Evolutionary conservation across 2,329 filamentous ascomycete species (phyloP), one percentile per base, ranked within the genome.

Genomic region (Curvularia sp.): DNA sequence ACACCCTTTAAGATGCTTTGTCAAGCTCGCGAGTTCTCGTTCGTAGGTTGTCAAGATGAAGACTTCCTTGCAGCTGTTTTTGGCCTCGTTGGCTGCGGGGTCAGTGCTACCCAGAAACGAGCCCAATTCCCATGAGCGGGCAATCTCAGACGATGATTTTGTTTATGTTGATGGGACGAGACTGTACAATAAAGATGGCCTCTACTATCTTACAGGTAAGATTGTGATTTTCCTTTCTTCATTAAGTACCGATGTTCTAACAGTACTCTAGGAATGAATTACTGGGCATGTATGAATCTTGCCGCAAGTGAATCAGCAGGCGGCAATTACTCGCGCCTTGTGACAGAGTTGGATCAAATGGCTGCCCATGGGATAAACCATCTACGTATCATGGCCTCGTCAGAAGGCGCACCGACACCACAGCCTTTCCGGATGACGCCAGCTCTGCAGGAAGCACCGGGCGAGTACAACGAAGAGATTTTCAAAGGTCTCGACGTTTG

Each of bases 261-360:
- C 13, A 15, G 2, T 4, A 5, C 3, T 12, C 4, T 8, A 73
- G 70, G 77, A 62, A 55, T 78, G 43, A 79, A 79, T 49, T 79
- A 79, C 63, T 79, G 77, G 77, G 72, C 76, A 28, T 79, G 77
- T 53, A 73, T 79, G 70, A 79, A 79, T 50, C 56, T 78, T 15
- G 77, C 77, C 3, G 75, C 77, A 30, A 67, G 73, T 27, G 66
- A 65, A 2, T 70, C 72, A 2, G 64, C 67, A 21, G 77, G 77
- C 15, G 77, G 77, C 6, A 77, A 78, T 43, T 69, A 74, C 54
- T 68, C 74, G 7, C 76, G 76, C 21, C 69, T 79, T 5, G 64
- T 73, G 49, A 74, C 68, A 6, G 77, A 79, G 53, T 70, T 79
- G 21, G 76, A 79, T 46, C 76, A 79, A 51, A 78, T 79, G 76